Conservation (phyloP, 2,329 filamentous ascomycete genomes). For the Xylariaceae sp. region DNA sequence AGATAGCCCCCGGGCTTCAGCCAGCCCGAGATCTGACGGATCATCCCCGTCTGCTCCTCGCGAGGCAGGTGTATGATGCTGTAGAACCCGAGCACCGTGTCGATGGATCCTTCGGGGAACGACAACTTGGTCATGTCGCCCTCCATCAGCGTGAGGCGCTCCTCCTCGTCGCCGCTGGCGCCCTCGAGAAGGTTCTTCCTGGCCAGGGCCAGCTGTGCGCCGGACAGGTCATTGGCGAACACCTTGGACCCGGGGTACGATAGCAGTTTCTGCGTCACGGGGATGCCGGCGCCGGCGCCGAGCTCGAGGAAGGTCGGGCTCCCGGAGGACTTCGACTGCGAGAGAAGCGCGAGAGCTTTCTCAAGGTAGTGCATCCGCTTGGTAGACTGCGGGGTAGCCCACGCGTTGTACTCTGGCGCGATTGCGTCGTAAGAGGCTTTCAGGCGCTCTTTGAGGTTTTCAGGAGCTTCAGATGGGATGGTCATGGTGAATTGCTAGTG, state of each 20-base stretch:
- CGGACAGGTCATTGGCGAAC: constrained; percentile 39
- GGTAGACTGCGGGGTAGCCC: constrained; percentile 30
- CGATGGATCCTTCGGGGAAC: constrained; percentile 32
- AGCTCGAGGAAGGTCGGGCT: constrained; percentile 33
- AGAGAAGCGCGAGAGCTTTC: constrained; percentile 25
- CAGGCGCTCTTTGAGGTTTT: constrained; percentile 34
- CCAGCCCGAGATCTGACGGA: constrained; percentile 42
- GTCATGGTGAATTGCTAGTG: background rate
- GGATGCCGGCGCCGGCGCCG: constrained; percentile 37
- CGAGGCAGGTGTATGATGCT: constrained; percentile 52
- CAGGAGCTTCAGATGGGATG: constrained; percentile 6
- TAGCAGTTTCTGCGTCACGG: constrained; percentile 32
- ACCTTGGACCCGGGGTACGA: constrained; percentile 18
- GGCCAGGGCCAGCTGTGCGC: constrained; percentile 32
- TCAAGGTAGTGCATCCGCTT: constrained; percentile 31
- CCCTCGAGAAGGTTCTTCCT: constrained; percentile 17
- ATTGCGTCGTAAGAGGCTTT: constrained; percentile 37
- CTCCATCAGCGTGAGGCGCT: constrained; percentile 23
- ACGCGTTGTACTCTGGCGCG: constrained; percentile 34
- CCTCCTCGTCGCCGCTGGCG: constrained; percentile 3
- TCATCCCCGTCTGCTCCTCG: constrained; percentile 42
- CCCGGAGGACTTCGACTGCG: background rate
- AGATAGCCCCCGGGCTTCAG: constrained; percentile 47
- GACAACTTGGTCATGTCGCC: constrained; percentile 36
- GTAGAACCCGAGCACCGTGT: constrained; percentile 49